These are phyloP conservation scores for Leishmania tropica DNA, from an alignment of 208 protist genomes.

Conservation along the genomic window DNA sequence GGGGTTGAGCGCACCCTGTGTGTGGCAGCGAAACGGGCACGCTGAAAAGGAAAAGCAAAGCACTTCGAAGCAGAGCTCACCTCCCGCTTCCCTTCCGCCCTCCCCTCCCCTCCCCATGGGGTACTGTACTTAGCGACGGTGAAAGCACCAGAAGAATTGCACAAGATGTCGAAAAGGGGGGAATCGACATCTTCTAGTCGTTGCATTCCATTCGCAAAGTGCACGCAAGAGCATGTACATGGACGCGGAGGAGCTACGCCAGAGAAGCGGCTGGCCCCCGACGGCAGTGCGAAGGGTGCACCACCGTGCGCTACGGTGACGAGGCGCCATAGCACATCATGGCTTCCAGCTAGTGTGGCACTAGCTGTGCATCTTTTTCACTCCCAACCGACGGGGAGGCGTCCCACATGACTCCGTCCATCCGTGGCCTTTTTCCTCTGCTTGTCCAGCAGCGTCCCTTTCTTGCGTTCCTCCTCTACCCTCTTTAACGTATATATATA, in stretches of 20 bases:
- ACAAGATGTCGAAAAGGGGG: neutral
- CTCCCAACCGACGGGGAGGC: neutral
- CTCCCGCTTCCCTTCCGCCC: neutral
- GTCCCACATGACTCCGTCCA: neutral
- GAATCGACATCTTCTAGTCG: neutral
- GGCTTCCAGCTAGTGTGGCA: neutral
- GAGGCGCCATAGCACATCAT: neutral
- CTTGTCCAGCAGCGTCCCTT: neutral
- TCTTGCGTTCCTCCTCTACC: neutral
- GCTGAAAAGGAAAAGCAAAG: neutral
- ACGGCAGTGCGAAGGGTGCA: neutral
- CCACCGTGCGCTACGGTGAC: neutral
- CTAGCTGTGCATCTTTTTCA: neutral
- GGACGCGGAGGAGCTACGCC: neutral
- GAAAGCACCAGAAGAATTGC: neutral
- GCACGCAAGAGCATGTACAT: neutral
- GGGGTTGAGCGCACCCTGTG: neutral
- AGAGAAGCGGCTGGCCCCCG: conserved; percentile 1
- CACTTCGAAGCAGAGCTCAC: neutral
- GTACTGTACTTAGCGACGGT: neutral
- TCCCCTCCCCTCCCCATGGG: neutral
- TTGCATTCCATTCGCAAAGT: neutral
- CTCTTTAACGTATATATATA: neutral
- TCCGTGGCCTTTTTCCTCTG: neutral
- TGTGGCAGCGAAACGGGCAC: neutral